These are phyloP conservation scores for Adansonia madagascariensis DNA, from an alignment of 441 rosid genomes.

Conservation along the genomic window DNA sequence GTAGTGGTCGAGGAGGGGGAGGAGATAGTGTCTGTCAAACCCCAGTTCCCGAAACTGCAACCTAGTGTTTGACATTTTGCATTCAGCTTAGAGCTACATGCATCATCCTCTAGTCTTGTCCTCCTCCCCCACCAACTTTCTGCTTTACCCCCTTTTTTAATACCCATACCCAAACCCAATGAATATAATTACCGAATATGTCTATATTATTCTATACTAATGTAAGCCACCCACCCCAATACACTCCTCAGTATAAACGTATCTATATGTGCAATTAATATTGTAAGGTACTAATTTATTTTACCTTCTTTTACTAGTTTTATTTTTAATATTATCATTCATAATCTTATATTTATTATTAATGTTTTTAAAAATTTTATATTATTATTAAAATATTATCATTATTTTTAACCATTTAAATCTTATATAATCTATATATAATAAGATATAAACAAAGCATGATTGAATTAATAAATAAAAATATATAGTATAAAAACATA, in stretches of 20 bases:
- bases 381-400: too few relatives aligned
- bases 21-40: constrained; percentile 45
- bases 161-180: not conserved
- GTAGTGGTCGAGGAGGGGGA: constrained; percentile 31
- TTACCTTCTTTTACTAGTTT: too few relatives aligned
- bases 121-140: constrained; percentile 13
- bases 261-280: too few relatives aligned
- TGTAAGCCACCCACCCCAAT: not conserved
- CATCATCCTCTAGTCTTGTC: constrained; percentile 21
- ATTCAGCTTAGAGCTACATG: constrained; percentile 42
- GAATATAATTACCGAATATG: not conserved
- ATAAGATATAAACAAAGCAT: too few relatives aligned
- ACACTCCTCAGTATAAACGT: too few relatives aligned
- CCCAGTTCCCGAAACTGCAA: constrained; percentile 61
- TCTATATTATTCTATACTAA: not conserved
- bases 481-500: too few relatives aligned
- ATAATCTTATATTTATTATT: too few relatives aligned
- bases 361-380: too few relatives aligned
- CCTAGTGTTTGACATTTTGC: constrained; percentile 89
- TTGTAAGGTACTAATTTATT: too few relatives aligned
- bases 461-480: too few relatives aligned
- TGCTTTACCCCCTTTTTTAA: not conserved
- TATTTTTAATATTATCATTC: not conserved
- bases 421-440: too few relatives aligned
- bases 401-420: too few relatives aligned